A percentile compares a stretch with the other conserved stretches of the same genome.
phyloP scores from a whole-genome alignment of 1,284 basidiomycete genomes.

The Cutaneotrichosporon spelunceum region DNA sequence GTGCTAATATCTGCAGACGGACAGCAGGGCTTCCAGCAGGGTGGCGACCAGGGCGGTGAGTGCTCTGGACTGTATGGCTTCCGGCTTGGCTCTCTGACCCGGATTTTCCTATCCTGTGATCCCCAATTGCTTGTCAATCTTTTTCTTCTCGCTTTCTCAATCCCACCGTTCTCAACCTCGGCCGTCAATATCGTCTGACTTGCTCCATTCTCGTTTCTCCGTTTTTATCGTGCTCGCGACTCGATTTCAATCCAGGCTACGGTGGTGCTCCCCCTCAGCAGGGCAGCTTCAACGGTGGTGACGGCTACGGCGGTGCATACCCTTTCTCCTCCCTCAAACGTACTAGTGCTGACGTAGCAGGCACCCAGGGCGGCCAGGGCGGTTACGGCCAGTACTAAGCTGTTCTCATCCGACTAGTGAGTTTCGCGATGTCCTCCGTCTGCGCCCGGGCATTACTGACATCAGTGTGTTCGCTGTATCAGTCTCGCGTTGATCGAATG shows the following conservation, averaged over 20 bases:
- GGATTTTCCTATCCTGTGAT: slow-evolving; percentile 5
- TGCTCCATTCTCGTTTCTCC: background rate
- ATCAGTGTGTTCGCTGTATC: slow-evolving; percentile 13
- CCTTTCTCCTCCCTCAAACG: background rate
- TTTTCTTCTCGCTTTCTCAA: slow-evolving; percentile 7
- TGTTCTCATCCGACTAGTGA: slow-evolving; percentile 11
- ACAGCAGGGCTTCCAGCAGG: slow-evolving; percentile 49
- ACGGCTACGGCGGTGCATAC: slow-evolving; percentile 30
- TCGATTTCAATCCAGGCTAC: slow-evolving; percentile 18
- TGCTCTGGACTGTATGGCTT: slow-evolving; percentile 9
- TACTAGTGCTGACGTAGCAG: slow-evolving; percentile 18
- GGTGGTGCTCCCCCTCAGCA: slow-evolving; percentile 18
- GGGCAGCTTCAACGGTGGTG: slow-evolving; percentile 29
- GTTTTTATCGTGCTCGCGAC: slow-evolving; percentile 3
- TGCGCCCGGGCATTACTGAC: background rate
- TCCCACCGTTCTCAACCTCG: background rate
- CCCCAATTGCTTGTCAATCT: slow-evolving; percentile 5
- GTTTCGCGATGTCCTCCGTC: background rate
- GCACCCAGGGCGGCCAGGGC: slow-evolving; percentile 32
- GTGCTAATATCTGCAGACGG: slow-evolving; percentile 13
- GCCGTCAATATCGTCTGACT: too few species aligned
- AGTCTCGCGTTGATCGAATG: slow-evolving; percentile 11
- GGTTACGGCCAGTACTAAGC: slow-evolving; percentile 42
- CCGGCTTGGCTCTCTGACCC: slow-evolving; percentile 1
- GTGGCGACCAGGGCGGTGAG: slow-evolving; percentile 31